Evolutionary conservation across 208 protist genomes (phyloP).

Genomic region (Leishmania lainsoni): DNA sequence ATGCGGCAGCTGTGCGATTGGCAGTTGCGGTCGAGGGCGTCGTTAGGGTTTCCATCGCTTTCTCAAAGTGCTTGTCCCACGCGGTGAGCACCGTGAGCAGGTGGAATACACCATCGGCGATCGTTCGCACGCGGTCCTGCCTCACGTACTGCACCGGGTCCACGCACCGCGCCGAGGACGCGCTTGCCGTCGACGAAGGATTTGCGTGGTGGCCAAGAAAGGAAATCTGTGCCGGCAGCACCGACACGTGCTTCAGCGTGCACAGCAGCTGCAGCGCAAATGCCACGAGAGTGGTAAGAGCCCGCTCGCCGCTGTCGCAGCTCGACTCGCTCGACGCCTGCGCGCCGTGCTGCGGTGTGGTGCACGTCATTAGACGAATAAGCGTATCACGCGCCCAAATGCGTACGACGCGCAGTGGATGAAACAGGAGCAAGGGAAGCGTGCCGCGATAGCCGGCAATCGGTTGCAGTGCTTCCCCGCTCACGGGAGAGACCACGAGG

Average conservation of each 20-base stretch:
- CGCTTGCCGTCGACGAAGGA: background rate
- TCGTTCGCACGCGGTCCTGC: constrained; percentile 11
- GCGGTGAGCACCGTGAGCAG: constrained; percentile 53
- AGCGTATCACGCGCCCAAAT: constrained; percentile 38
- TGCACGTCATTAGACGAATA: constrained; percentile 1
- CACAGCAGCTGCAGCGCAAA: constrained; percentile 58
- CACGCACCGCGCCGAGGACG: background rate
- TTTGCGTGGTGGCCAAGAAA: constrained; percentile 4
- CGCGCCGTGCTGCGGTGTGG: background rate
- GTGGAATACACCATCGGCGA: constrained; percentile 51
- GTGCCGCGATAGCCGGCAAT: constrained; percentile 20
- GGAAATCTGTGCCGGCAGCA: constrained; percentile 3
- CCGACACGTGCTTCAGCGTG: constrained; percentile 49
- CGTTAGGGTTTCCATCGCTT: constrained; percentile 1
- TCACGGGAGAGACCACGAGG: background rate
- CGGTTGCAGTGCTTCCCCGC: background rate
- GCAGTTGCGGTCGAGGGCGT: constrained; percentile 4
- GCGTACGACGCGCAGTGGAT: constrained; percentile 36
- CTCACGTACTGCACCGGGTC: background rate
- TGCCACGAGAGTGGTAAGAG: constrained; percentile 1
- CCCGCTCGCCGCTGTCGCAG: background rate
- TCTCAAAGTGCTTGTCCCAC: constrained; percentile 34
- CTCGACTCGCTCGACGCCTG: background rate
- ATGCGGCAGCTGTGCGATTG: background rate
- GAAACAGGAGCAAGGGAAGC: constrained; percentile 52